phyloP scores from a whole-genome alignment of 1,284 basidiomycete genomes.

The Apiotrichum laibachii region DNA sequence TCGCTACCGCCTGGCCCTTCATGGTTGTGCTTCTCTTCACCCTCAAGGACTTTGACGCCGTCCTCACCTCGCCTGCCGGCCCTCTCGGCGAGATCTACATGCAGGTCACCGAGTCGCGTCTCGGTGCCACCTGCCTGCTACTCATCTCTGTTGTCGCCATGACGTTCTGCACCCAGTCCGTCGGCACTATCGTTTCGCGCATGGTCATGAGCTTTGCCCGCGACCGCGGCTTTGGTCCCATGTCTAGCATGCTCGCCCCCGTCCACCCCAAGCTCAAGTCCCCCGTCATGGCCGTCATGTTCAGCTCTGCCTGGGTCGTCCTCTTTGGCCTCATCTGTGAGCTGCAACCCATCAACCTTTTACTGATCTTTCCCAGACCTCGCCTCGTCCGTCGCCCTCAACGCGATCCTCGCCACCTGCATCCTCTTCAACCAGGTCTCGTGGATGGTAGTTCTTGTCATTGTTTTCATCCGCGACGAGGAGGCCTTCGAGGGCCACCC shows the following conservation, averaged over 20 bases:
- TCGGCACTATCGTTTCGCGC: slow-evolving; percentile 64
- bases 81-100: slow-evolving; percentile 67
- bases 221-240: slow-evolving; percentile 64
- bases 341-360: slow-evolving; percentile 26
- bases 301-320: slow-evolving; percentile 57
- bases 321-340: slow-evolving; percentile 53
- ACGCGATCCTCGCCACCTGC: slow-evolving; percentile 52
- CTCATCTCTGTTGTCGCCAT: slow-evolving; percentile 53
- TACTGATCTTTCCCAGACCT: slow-evolving; percentile 36
- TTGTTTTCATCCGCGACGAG: slow-evolving; percentile 50
- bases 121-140: slow-evolving; percentile 61
- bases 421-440: slow-evolving; percentile 54
- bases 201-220: slow-evolving; percentile 69
- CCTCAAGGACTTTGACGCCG: slow-evolving; percentile 58
- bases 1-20: slow-evolving; percentile 61
- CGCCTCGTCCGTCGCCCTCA: slow-evolving; percentile 57
- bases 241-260: slow-evolving; percentile 54
- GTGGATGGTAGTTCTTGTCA: slow-evolving; percentile 50
- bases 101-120: slow-evolving; percentile 60
- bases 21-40: slow-evolving; percentile 68
- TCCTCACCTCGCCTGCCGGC: slow-evolving; percentile 60
- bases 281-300: slow-evolving; percentile 60
- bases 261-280: slow-evolving; percentile 57
- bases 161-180: slow-evolving; percentile 50
- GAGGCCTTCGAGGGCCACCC: slow-evolving; percentile 38